phyloP scores from a whole-genome alignment of 2,329 filamentous ascomycete genomes.

The Ascochyta rabiei region DNA sequence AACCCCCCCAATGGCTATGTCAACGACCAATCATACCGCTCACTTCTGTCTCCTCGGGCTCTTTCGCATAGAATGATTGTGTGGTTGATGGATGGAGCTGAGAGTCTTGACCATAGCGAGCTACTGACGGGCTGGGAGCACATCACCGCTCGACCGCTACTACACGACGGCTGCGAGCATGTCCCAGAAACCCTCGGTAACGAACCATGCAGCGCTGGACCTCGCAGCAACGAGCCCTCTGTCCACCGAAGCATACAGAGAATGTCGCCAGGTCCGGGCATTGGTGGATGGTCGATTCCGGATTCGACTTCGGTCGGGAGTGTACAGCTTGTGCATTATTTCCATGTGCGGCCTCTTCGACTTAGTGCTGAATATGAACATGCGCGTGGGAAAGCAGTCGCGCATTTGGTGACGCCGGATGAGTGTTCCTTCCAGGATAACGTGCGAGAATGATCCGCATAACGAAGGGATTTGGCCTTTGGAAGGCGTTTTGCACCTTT shows the following conservation, averaged over 20 bases:
- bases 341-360: constrained; percentile 33
- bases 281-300: constrained; percentile 22
- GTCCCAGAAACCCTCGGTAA: constrained; percentile 5
- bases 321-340: constrained; percentile 26
- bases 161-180: not conserved
- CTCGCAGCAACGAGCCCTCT: constrained; percentile 16
- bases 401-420: constrained; percentile 1
- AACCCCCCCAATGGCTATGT: not conserved
- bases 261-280: constrained; percentile 32
- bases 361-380: constrained; percentile 39
- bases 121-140: not conserved
- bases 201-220: not conserved
- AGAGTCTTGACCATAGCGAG: not conserved
- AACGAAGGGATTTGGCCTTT: not conserved
- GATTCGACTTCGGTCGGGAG: not conserved
- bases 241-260: constrained; percentile 19
- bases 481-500: not conserved
- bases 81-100: not conserved
- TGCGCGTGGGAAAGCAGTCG: constrained; percentile 27
- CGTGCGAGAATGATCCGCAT: not conserved
- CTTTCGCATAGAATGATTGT: not conserved
- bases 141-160: not conserved
- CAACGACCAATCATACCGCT: too few species aligned
- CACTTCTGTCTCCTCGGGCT: not conserved
- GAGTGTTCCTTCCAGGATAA: not conserved